Evolutionary conservation across 1,284 basidiomycete species (phyloP).

Genomic region (Exsudoporus floridanus): DNA sequence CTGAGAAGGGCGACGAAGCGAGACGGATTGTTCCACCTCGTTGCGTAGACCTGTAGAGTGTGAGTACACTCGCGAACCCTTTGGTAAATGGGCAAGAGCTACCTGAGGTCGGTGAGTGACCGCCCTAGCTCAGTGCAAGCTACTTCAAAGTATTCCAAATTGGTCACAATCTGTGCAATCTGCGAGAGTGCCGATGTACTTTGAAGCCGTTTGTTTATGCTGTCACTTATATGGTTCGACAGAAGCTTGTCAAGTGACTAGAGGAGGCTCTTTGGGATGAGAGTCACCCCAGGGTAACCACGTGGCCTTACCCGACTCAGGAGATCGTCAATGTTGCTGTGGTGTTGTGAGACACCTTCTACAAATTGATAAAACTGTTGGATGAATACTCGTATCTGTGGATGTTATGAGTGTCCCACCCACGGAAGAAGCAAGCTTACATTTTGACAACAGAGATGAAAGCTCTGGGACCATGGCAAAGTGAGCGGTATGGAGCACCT

Average conservation of each 20-base stretch:
- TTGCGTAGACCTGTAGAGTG: constrained; percentile 63
- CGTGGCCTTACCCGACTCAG: constrained; percentile 73
- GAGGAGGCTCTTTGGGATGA: constrained; percentile 5
- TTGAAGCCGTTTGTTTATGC: constrained; percentile 72
- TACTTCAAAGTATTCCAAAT: constrained; percentile 89
- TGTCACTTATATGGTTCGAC: constrained; percentile 76
- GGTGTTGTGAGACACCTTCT: constrained; percentile 90
- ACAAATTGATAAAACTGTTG: constrained; percentile 97
- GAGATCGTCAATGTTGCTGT: constrained; percentile 90
- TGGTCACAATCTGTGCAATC: constrained; percentile 91
- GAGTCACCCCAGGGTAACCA: not conserved
- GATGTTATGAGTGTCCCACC: not conserved
- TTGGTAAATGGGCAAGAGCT: constrained; percentile 18
- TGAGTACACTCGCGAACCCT: not conserved
- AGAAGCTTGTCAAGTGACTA: constrained; percentile 89
- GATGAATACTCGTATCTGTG: constrained; percentile 85
- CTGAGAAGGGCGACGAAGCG: constrained; percentile 66
- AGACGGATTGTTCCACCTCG: constrained; percentile 80
- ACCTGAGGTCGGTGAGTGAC: constrained; percentile 84
- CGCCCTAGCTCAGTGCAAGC: constrained; percentile 86
- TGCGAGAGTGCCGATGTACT: constrained; percentile 85
- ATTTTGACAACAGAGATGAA: constrained; percentile 93
- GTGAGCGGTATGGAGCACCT: constrained; percentile 74
- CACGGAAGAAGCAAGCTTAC: constrained; percentile 40
- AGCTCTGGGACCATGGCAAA: constrained; percentile 94